Evolutionary conservation across 2,329 filamentous ascomycete species (phyloP).

Genomic region (Teratosphaeria viscida): DNA sequence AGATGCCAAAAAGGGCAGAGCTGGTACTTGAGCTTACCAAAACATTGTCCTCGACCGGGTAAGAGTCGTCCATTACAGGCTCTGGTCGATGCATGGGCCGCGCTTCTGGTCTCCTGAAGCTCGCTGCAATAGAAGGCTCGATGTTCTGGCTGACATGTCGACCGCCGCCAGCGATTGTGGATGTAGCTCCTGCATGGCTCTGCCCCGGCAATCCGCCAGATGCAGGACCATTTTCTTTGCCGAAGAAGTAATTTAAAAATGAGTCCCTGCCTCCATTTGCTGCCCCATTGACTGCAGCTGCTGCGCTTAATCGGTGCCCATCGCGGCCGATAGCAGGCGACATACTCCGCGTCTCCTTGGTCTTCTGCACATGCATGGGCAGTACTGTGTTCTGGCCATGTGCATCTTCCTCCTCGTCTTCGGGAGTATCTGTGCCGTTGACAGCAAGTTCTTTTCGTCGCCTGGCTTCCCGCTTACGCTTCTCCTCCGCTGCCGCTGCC

Average conservation of each 20-base stretch:
- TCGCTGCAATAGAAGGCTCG: conserved; percentile 75
- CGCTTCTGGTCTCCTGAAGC: conserved; percentile 59
- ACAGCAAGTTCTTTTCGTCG: conserved; percentile 65
- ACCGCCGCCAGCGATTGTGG: conserved; percentile 37
- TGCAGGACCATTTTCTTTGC: conserved; percentile 65
- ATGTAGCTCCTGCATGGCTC: conserved; percentile 29
- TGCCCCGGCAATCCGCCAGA: conserved; percentile 24
- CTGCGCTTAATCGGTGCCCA: conserved; percentile 27
- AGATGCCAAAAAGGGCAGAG: neutral
- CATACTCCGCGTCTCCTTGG: conserved; percentile 61
- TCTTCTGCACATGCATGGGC: conserved; percentile 33
- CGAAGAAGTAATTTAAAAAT: conserved; percentile 97
- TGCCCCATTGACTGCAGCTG: neutral
- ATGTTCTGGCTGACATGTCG: conserved; percentile 63
- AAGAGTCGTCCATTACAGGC: neutral
- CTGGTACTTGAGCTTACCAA: neutral
- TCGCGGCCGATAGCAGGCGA: conserved; percentile 61
- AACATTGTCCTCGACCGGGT: neutral
- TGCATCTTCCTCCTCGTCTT: conserved; percentile 50
- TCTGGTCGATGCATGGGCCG: conserved; percentile 14
- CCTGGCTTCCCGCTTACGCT: conserved; percentile 72
- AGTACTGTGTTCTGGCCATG: conserved; percentile 36
- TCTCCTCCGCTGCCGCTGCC: conserved; percentile 67
- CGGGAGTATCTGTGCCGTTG: conserved; percentile 62
- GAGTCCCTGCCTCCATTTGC: conserved; percentile 62